Percentiles rank a stretch among this genome's conserved stretches.
These are phyloP conservation scores for Candida tibetensis DNA, from an alignment of 805 yeast genomes.

Conservation along the genomic window DNA sequence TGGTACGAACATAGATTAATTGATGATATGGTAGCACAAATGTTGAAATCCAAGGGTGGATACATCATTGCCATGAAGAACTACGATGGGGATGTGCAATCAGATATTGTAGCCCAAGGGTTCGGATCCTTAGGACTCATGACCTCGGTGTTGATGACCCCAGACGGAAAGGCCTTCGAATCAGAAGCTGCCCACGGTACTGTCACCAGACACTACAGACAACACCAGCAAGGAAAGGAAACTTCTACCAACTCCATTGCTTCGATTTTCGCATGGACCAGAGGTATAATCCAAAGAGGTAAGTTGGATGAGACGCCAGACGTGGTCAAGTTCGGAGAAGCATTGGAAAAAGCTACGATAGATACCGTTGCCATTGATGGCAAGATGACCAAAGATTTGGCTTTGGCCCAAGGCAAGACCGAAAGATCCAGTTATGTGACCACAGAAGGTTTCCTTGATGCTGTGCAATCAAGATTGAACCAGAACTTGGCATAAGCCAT, in stretches of 20 bases:
- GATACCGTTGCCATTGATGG: slow-evolving; percentile 83
- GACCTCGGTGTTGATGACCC: slow-evolving; percentile 96
- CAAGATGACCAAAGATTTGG: slow-evolving; percentile 95
- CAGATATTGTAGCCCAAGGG: slow-evolving; percentile 97
- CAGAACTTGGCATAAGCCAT: neutral
- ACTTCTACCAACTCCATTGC: slow-evolving; percentile 97
- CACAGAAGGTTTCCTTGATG: slow-evolving; percentile 86
- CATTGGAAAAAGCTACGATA: slow-evolving; percentile 77
- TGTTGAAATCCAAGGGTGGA: slow-evolving; percentile 95
- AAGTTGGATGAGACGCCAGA: slow-evolving; percentile 82
- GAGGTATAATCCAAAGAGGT: slow-evolving; percentile 93
- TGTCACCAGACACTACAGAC: slow-evolving; percentile 95
- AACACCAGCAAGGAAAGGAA: slow-evolving; percentile 94
- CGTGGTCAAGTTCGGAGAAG: slow-evolving; percentile 74
- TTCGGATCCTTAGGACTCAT: slow-evolving; percentile 94
- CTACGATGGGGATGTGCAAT: slow-evolving; percentile 97
- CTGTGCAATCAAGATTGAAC: slow-evolving; percentile 67
- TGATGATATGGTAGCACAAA: slow-evolving; percentile 99
- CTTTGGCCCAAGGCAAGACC: slow-evolving; percentile 84
- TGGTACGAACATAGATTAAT: slow-evolving; percentile 97
- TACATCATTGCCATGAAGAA: slow-evolving; percentile 94
- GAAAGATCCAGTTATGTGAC: slow-evolving; percentile 80
- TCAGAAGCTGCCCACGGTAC: slow-evolving; percentile 99
- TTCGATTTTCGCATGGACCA: slow-evolving; percentile 94
- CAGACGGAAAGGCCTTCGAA: slow-evolving; percentile 94